Base-by-base conservation (phyloP, 306 rosid species). In the Prunus salicina region DNA sequence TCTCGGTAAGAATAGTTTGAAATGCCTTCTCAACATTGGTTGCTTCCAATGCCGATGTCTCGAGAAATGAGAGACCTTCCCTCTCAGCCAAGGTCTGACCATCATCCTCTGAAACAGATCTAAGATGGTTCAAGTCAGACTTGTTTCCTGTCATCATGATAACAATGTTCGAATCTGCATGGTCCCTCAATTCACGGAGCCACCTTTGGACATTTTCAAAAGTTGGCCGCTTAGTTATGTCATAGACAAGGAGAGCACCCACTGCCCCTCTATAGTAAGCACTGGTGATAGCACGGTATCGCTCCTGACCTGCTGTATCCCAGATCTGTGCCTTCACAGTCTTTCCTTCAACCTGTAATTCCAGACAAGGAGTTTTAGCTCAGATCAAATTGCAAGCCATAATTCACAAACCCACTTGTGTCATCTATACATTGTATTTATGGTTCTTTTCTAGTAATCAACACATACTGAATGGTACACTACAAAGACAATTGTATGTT, bases 281-380 rank as follows among this genome's bases (percentile, higher is more conserved):
- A 83, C 99, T 90, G 64, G 97, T 95, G 63, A 95, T 92, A 22
- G 99, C 99, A 7, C 99, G 97, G 82, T 95, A 95, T 67, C 99
- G 91, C 87, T 95, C 99, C 88, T 95, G 99, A 66, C 97, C 99
- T 20, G 99, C 99, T 19, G 98, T 95, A 72, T 95, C 98, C 98
- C 98, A 95, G 76, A 95, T 95, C 82, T 95, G 98, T 67, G 98
- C 97, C 86, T 95, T 95, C 18, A 95, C 97, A 15, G 98, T 92
- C 82, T 95, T 95, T 77, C 98, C 98, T 67, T 95, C 97, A 32
- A 92, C 98, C 98, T 95, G 87, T 68, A 65, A 58, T 46, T 78
- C 38, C 50, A 51, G 53, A 47, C 18, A 73, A 24, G 18, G 49
- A 61, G 19, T 28, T 20, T 60, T 27, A 62, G 32, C 47, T 16